Percentiles rank a stretch among this genome's conserved stretches.
These are phyloP conservation scores for Rutidosis leptorrhynchoides DNA, from an alignment of 129 eudicot genomes.

Conservation along the genomic window DNA sequence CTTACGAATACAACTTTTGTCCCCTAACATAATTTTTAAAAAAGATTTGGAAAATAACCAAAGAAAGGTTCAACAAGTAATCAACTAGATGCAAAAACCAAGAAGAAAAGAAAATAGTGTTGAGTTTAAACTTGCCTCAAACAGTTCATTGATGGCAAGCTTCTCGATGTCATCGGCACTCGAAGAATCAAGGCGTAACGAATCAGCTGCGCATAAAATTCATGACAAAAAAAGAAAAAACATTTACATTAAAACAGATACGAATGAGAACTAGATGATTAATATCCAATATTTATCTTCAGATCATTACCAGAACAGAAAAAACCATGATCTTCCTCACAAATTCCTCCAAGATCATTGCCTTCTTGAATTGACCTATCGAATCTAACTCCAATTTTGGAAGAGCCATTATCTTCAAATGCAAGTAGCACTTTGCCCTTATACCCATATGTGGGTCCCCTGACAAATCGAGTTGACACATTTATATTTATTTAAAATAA, in stretches of 20 bases:
- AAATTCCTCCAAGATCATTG: conserved; percentile 84
- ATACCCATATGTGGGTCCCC: conserved; percentile 79
- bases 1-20: background rate
- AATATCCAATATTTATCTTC: conserved; percentile 1
- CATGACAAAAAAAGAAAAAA: background rate
- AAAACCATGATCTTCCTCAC: conserved; percentile 88
- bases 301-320: conserved; percentile 69
- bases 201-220: conserved; percentile 53
- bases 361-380: conserved; percentile 83
- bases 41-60: background rate
- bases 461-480: conserved; percentile 8
- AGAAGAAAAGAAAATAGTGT: background rate
- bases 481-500: no score
- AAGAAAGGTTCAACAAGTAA: background rate
- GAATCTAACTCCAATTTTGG: conserved; percentile 90
- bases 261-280: background rate
- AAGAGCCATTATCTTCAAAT: conserved; percentile 76
- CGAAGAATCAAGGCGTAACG: conserved; percentile 70
- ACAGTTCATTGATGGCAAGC: conserved; percentile 73
- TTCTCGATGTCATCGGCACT: conserved; percentile 64
- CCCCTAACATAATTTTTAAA: background rate
- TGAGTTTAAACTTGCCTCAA: conserved; percentile 47
- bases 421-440: conserved; percentile 85
- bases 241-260: conserved; percentile 1
- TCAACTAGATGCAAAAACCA: background rate